These are phyloP conservation scores for Trypanosoma mega DNA, from an alignment of 208 protist species.

Conservation along the genomic window DNA sequence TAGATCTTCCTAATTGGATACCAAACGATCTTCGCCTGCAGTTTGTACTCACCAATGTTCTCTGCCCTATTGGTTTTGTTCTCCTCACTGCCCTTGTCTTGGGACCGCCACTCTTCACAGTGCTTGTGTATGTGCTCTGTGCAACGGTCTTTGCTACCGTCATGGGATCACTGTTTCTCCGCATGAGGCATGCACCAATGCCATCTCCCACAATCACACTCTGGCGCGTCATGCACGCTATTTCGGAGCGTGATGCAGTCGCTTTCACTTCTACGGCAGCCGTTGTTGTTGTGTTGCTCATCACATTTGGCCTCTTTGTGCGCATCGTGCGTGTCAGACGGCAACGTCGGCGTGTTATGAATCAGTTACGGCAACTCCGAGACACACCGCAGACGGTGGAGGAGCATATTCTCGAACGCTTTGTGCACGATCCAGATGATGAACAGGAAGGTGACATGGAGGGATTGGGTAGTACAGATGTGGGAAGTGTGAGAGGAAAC, in stretches of 20 bases:
- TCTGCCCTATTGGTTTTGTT: conserved; percentile 17
- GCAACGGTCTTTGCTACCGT: conserved; percentile 16
- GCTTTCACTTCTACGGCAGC: conserved; percentile 8
- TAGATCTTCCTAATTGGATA: conserved; percentile 10
- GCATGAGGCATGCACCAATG: neutral
- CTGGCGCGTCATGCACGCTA: neutral
- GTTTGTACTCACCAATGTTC: conserved; percentile 26
- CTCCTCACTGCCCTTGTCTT: conserved; percentile 11
- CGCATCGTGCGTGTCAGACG: neutral
- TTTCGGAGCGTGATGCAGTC: conserved; percentile 1
- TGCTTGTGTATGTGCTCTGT: conserved; percentile 16
- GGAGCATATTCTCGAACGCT: conserved; percentile 11
- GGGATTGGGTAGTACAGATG: too few relatives aligned
- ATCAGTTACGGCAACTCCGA: conserved; percentile 15
- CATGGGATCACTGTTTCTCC: conserved; percentile 3
- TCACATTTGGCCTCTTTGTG: conserved; percentile 2
- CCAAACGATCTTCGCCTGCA: conserved; percentile 21
- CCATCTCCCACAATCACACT: neutral
- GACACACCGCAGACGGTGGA: conserved; percentile 13
- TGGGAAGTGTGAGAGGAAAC: too few relatives aligned
- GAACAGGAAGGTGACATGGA: neutral
- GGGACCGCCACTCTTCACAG: conserved; percentile 10
- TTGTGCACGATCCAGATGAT: neutral
- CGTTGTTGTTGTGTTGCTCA: conserved; percentile 1
- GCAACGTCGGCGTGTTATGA: conserved; percentile 5